Evolutionary conservation across 768 basidiomycete genomes (phyloP).

Genomic region (Auriscalpium orientale): DNA sequence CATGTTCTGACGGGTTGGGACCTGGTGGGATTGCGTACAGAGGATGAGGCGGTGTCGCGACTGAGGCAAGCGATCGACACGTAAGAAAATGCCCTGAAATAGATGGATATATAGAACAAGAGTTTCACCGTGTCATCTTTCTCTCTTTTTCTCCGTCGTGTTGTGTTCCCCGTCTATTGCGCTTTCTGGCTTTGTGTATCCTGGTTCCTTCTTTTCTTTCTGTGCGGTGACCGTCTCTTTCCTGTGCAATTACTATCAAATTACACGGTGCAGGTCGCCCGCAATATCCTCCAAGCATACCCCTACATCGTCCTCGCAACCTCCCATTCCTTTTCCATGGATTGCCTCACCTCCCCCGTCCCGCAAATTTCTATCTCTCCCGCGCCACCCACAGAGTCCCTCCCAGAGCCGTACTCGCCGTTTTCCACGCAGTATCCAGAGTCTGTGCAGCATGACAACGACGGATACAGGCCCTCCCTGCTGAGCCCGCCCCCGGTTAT

Average conservation of each 20-base stretch:
- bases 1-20: too few species aligned
- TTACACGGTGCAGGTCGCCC: conserved; percentile 30
- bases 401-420: conserved; percentile 55
- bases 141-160: conserved; percentile 14
- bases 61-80: too few species aligned
- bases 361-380: conserved; percentile 68
- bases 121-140: conserved; percentile 1
- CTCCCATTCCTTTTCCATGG: conserved; percentile 23
- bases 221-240: conserved; percentile 10
- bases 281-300: conserved; percentile 4
- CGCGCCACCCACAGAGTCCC: conserved; percentile 47
- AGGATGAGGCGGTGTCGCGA: too few species aligned
- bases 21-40: too few species aligned
- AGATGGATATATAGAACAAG: not conserved
- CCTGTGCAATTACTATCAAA: conserved; percentile 10
- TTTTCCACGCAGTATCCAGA: conserved; percentile 32
- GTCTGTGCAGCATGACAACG: conserved; percentile 28
- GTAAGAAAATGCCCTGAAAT: too few species aligned
- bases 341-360: conserved; percentile 33
- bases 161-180: conserved; percentile 18
- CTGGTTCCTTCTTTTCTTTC: conserved; percentile 29
- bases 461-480: conserved; percentile 49
- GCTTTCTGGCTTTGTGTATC: conserved; percentile 21
- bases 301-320: conserved; percentile 22
- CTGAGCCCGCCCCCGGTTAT: conserved; percentile 49